Evolutionary conservation across 306 rosid species (phyloP).

Genomic region (Corylus heterophylla): DNA sequence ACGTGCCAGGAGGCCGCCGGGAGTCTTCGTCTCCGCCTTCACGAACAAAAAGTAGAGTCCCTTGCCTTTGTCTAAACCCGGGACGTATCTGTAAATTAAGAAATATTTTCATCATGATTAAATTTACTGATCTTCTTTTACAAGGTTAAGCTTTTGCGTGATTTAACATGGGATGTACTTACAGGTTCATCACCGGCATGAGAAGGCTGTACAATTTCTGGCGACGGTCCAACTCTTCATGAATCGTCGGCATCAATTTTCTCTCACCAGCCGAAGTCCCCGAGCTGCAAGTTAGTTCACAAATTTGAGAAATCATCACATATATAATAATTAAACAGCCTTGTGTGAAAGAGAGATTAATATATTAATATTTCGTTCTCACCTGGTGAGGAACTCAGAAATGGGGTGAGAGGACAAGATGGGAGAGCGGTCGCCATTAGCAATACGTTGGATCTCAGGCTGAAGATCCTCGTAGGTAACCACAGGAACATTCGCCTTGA

Average conservation of each 20-base stretch:
- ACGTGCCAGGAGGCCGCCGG: slow-evolving; percentile 79
- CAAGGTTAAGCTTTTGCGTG: too few species aligned
- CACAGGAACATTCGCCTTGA: slow-evolving; percentile 73
- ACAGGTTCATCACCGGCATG: slow-evolving; percentile 90
- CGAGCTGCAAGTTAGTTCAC: slow-evolving; percentile 49
- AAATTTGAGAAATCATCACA: neutral
- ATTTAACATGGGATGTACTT: neutral
- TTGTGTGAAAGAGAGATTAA: neutral
- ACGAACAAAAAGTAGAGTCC: slow-evolving; percentile 77
- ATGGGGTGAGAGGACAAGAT: slow-evolving; percentile 68
- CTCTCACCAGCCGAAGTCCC: slow-evolving; percentile 97
- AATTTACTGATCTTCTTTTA: too few species aligned
- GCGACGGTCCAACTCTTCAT: slow-evolving; percentile 83
- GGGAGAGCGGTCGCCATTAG: slow-evolving; percentile 81
- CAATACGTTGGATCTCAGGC: slow-evolving; percentile 78
- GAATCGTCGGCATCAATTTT: slow-evolving; percentile 83
- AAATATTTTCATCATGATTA: too few species aligned
- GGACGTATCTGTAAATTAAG: slow-evolving; percentile 48
- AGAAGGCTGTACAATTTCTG: slow-evolving; percentile 69
- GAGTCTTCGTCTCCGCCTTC: slow-evolving; percentile 75
- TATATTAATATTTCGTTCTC: neutral
- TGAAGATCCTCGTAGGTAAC: slow-evolving; percentile 76
- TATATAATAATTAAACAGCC: too few species aligned
- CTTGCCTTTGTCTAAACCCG: slow-evolving; percentile 84
- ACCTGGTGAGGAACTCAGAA: slow-evolving; percentile 96